Conservation (phyloP, 2,329 filamentous ascomycete species). For the Botrytis paeoniae region DNA sequence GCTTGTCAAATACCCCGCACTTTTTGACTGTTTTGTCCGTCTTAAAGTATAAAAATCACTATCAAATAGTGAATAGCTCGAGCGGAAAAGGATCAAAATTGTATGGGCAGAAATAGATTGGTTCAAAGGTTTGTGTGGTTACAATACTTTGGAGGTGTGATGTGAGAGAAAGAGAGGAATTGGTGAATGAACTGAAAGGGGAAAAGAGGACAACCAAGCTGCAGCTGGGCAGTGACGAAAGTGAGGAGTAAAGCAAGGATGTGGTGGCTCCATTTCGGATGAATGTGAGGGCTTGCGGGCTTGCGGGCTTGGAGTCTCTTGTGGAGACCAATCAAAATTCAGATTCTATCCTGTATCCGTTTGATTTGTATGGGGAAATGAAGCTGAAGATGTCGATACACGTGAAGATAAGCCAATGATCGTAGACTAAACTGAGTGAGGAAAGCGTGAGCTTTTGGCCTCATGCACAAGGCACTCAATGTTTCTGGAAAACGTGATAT, state of each 20-base stretch:
- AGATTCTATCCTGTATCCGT: not conserved
- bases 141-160: not conserved
- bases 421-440: not conserved
- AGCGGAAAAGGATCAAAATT: not conserved
- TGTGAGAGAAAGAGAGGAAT: not conserved
- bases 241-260: slow-evolving; percentile 7
- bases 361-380: not conserved
- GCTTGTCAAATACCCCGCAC: slow-evolving; percentile 18
- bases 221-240: slow-evolving; percentile 7
- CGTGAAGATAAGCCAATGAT: not conserved
- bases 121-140: not conserved
- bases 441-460: not conserved
- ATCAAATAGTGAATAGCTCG: not conserved
- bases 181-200: not conserved
- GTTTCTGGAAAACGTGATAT: not conserved
- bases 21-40: not conserved
- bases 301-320: not conserved
- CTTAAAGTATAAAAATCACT: not conserved
- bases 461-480: accelerated
- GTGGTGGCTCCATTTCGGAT: slow-evolving; percentile 11
- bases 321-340: slow-evolving; percentile 6
- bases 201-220: not conserved
- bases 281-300: not conserved
- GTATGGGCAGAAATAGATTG: not conserved
- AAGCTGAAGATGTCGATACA: not conserved